Conservation (phyloP, 2,329 filamentous ascomycete genomes). For the Sclerotinia trifoliorum region DNA sequence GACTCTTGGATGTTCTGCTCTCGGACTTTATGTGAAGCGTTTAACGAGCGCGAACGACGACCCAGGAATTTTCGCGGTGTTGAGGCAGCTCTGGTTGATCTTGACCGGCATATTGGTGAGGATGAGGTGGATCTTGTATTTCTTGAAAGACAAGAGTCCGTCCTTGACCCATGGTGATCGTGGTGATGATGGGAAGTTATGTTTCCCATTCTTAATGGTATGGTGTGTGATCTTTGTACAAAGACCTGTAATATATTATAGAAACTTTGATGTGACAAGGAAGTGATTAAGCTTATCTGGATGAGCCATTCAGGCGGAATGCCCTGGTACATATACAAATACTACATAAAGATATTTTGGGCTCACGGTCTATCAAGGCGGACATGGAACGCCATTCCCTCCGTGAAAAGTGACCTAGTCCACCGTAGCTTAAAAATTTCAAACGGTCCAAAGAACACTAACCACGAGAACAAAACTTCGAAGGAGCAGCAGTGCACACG, state of each 20-base stretch:
- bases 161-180: not conserved
- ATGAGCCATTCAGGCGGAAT: not conserved
- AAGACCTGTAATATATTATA: not conserved
- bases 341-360: not conserved
- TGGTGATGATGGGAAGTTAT: slow-evolving; percentile 7
- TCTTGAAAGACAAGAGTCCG: slow-evolving; percentile 3
- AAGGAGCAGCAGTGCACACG: not conserved
- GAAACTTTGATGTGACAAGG: not conserved
- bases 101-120: slow-evolving; percentile 1
- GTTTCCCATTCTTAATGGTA: slow-evolving; percentile 14
- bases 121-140: not conserved
- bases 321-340: slow-evolving; percentile 16
- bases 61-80: not conserved
- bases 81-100: not conserved
- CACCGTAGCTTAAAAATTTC: not conserved
- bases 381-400: not conserved
- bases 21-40: not conserved
- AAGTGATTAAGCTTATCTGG: not conserved
- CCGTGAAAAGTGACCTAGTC: not conserved
- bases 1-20: not conserved
- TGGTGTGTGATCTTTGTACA: not conserved
- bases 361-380: not conserved
- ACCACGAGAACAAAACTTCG: slow-evolving; percentile 7
- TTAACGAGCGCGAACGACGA: slow-evolving; percentile 1
- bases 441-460: not conserved